These are phyloP conservation scores for Wickerhamiella azymoides DNA, from an alignment of 805 yeast genomes.

Conservation along the genomic window DNA sequence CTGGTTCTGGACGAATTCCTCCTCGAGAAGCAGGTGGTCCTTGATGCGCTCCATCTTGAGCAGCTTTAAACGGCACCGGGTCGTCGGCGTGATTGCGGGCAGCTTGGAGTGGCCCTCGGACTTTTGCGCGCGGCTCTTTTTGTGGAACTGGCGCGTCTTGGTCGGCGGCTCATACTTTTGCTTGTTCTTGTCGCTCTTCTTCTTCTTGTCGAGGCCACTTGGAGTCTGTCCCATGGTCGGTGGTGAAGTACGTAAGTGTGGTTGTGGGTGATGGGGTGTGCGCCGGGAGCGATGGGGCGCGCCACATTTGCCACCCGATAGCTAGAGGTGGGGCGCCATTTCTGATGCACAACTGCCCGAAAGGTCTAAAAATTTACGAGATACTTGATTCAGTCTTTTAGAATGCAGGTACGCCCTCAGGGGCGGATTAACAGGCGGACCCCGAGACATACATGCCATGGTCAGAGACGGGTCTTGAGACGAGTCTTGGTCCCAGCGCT, in stretches of 20 bases:
- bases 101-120: conserved; percentile 82
- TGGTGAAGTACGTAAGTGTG: not conserved
- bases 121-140: conserved; percentile 70
- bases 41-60: conserved; percentile 91
- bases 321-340: too few species aligned
- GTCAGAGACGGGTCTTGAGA: too few species aligned
- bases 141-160: conserved; percentile 71
- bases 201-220: conserved; percentile 20
- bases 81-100: conserved; percentile 80
- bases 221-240: conserved; percentile 22
- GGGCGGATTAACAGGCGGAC: too few species aligned
- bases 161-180: conserved; percentile 84
- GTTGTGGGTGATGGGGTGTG: not conserved
- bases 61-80: conserved; percentile 83
- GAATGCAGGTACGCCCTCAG: too few species aligned
- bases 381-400: too few species aligned
- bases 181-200: conserved; percentile 46
- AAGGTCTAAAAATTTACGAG: too few species aligned
- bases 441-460: too few species aligned
- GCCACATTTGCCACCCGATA: not conserved
- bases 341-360: too few species aligned
- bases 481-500: too few species aligned
- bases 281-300: not conserved
- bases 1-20: conserved; percentile 88
- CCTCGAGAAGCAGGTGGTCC: conserved; percentile 88